Base-by-base conservation (phyloP, 495 filamentous ascomycete species). In the Venustampulla echinocandica region DNA sequence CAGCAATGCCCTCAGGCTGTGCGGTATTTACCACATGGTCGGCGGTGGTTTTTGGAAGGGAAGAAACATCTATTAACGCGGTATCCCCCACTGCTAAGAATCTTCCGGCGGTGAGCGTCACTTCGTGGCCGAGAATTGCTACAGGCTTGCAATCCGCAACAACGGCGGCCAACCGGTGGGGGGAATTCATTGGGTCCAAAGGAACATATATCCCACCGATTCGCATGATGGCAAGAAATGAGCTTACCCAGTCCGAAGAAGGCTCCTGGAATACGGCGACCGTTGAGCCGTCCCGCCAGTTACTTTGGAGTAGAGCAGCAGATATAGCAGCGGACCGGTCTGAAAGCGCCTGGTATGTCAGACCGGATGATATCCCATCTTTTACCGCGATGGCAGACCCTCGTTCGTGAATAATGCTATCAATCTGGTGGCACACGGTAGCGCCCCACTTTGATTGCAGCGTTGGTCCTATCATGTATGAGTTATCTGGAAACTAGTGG, bases 131-230 rank as follows among this genome's bases (percentile, higher is more conserved):
- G 1, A 65, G 42, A 13, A 56, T 28, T 4, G 35, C 43, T 9
- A 13, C 2, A 23, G 47, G 48, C 13, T 44, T 10, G 20, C 34
- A 46, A 24, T 43, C 43, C 19, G 41, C 7, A 9, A 48, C 30
- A 24, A 52, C 44, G 1, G 17, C 10, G 0, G 47, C 30, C 1
- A 69, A 54, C 2, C 63, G 55, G 2, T 49, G 10, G 0, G 45
- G 7, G 0, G 64, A 52, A 10, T 58, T 64, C 4, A 62, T 50
- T 1, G 62, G 53, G 34, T 81, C 76, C 3, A 83, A 46, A 0
- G 78, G 77, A 1, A 80, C 54, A 44, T 79, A 81, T 1, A 66
- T 49, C 3, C 54, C 68, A 0, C 75, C 77, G 23, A 74, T 17
- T 0, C 66, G 60, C 49, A 71, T 39, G 33, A 80, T 70, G 6